These are phyloP conservation scores for Cymodocea nodosa DNA, from an alignment of 116 monocot genomes.

Conservation along the genomic window DNA sequence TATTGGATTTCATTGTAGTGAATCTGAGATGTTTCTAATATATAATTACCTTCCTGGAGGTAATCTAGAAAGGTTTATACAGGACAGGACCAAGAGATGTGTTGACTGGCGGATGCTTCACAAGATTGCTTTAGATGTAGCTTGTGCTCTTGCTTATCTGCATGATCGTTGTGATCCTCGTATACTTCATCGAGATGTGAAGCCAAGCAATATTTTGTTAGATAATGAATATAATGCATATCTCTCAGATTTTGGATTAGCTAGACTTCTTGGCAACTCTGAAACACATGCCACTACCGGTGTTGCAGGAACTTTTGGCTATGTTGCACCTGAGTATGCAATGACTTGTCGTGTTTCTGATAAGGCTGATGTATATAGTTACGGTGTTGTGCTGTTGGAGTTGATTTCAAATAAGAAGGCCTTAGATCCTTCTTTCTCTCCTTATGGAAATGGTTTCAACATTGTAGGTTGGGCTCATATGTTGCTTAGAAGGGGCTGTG, in stretches of 20 bases:
- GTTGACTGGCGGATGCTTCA: conserved; percentile 90
- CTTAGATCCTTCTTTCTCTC: conserved; percentile 91
- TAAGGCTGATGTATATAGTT: conserved; percentile 97
- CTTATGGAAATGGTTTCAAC: conserved; percentile 93
- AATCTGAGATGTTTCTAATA: conserved; percentile 92
- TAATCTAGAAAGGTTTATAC: conserved; percentile 84
- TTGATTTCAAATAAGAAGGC: conserved; percentile 91
- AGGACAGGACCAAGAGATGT: conserved; percentile 55
- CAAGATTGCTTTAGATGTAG: conserved; percentile 86
- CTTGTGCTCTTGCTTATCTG: conserved; percentile 73
- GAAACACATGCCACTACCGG: conserved; percentile 97
- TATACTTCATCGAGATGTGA: conserved; percentile 91
- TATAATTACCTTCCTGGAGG: conserved; percentile 94
- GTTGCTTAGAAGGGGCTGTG: conserved; percentile 58
- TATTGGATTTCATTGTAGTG: conserved; percentile 80
- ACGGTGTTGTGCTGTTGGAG: conserved; percentile 86
- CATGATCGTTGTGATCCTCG: conserved; percentile 80
- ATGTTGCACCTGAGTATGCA: conserved; percentile 96
- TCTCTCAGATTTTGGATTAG: conserved; percentile 98
- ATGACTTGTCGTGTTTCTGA: conserved; percentile 99
- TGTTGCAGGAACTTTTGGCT: conserved; percentile 93
- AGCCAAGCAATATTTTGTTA: conserved; percentile 88
- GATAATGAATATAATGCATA: conserved; percentile 78
- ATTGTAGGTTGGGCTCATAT: conserved; percentile 88
- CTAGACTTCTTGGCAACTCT: conserved; percentile 82